These are phyloP conservation scores for Phytophthora multivora DNA, from an alignment of 352 stramenopile species.

Conservation along the genomic window DNA sequence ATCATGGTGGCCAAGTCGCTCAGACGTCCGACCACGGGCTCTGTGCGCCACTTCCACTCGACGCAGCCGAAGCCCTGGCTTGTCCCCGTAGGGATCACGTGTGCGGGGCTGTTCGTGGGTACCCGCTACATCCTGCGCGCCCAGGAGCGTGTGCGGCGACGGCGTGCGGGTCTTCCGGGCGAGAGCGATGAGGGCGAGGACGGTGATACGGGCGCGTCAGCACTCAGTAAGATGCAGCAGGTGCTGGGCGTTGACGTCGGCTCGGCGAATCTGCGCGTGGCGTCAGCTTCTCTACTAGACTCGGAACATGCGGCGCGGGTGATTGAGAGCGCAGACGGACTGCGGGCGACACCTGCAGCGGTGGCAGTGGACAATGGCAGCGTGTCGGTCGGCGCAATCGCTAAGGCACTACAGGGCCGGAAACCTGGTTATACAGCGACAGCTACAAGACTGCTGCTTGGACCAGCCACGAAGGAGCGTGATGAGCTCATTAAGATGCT, in stretches of 20 bases:
- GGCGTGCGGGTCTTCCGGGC: conserved; percentile 46
- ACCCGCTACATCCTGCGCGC: conserved; percentile 62
- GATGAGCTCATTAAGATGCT: conserved; percentile 43
- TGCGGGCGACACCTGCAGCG: conserved; percentile 55
- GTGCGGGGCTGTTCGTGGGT: conserved; percentile 53
- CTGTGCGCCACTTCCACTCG: conserved; percentile 52
- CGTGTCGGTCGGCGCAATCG: conserved; percentile 57
- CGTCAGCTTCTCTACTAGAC: conserved; percentile 37
- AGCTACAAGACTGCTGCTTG: conserved; percentile 58
- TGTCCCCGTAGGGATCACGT: conserved; percentile 48
- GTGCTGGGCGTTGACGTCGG: conserved; percentile 67
- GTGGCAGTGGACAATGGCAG: conserved; percentile 66
- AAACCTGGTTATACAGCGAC: conserved; percentile 62
- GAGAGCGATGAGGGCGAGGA: conserved; percentile 45
- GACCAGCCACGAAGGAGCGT: conserved; percentile 20
- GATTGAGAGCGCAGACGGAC: conserved; percentile 61
- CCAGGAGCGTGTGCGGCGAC: conserved; percentile 58
- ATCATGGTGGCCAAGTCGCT: conserved; percentile 1
- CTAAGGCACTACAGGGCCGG: conserved; percentile 50
- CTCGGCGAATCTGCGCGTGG: conserved; percentile 56
- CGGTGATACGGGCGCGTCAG: conserved; percentile 7
- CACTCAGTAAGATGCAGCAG: conserved; percentile 34
- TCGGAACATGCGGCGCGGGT: conserved; percentile 34
- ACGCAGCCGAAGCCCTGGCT: conserved; percentile 59
- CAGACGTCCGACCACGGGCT: not conserved